phyloP scores from a whole-genome alignment of 1,139 yeast species.

The Candida sp. region DNA sequence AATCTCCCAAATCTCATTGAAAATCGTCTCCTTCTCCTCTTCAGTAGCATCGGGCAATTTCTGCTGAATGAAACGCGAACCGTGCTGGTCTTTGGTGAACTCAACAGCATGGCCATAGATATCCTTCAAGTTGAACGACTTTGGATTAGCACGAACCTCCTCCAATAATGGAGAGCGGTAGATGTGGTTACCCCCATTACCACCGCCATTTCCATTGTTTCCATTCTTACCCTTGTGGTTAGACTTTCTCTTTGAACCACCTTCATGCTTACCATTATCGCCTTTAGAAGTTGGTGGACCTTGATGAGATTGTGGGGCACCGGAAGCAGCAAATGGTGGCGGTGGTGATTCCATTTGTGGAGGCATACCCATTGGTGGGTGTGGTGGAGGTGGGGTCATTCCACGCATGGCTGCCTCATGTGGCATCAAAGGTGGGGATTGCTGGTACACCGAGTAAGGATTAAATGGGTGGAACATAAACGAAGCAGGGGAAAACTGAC shows the following conservation, averaged over 20 bases:
- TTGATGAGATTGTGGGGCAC: background rate
- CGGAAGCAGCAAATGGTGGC: background rate
- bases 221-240: conserved; percentile 6
- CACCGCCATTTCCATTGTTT: conserved; percentile 8
- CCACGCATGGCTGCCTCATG: conserved; percentile 8
- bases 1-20: conserved; percentile 80
- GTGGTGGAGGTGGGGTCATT: conserved; percentile 15
- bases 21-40: conserved; percentile 79
- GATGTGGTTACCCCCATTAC: conserved; percentile 44
- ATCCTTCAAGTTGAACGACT: conserved; percentile 68
- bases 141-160: conserved; percentile 78
- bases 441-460: conserved; percentile 51
- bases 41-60: conserved; percentile 69
- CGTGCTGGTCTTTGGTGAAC: conserved; percentile 96
- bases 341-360: conserved; percentile 1
- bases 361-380: conserved; percentile 2
- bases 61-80: conserved; percentile 95
- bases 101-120: conserved; percentile 90
- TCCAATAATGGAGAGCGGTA: conserved; percentile 84
- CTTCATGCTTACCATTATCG: conserved; percentile 2
- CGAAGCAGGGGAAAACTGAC: conserved; percentile 31
- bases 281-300: conserved; percentile 1
- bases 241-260: conserved; percentile 2
- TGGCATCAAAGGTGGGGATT: conserved; percentile 29
- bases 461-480: conserved; percentile 55